Conservation (phyloP, 768 basidiomycete genomes). For the Russula dissimulans region DNA sequence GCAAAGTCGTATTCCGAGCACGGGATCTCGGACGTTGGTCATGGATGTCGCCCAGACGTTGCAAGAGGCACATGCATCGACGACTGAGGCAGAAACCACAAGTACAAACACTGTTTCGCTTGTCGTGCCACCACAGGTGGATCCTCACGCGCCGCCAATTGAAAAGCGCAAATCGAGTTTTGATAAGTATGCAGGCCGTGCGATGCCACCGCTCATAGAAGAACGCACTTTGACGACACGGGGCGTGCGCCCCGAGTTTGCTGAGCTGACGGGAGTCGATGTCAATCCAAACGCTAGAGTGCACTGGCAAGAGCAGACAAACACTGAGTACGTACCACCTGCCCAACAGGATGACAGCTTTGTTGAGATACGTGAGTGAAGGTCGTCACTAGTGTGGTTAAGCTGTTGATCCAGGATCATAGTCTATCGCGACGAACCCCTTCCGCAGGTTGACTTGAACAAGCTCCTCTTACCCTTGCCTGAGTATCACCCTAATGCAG, state of each 20-base stretch:
- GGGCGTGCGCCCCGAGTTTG: background rate
- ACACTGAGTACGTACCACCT: background rate
- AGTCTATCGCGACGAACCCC: constrained; percentile 31
- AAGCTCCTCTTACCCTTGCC: constrained; percentile 31
- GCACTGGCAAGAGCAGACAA: background rate
- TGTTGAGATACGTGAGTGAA: constrained; percentile 29
- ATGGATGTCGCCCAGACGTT: constrained; percentile 73
- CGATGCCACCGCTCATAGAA: constrained; percentile 58
- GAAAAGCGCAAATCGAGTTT: constrained; percentile 61
- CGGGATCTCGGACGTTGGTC: constrained; percentile 59
- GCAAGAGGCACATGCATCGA: constrained; percentile 27
- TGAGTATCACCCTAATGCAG: constrained; percentile 25
- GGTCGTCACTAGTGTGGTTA: background rate
- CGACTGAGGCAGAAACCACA: background rate
- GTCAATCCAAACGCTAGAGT: background rate
- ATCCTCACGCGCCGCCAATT: constrained; percentile 22
- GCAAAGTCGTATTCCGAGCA: constrained; percentile 53
- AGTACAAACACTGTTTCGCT: background rate
- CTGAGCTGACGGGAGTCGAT: background rate
- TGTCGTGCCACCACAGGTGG: background rate
- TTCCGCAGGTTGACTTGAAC: constrained; percentile 43
- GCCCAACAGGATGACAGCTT: background rate
- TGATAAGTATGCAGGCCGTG: constrained; percentile 54
- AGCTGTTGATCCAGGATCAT: background rate
- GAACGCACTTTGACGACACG: constrained; percentile 48